phyloP scores from a whole-genome alignment of 306 rosid species.

The Echinosophora koreensis region DNA sequence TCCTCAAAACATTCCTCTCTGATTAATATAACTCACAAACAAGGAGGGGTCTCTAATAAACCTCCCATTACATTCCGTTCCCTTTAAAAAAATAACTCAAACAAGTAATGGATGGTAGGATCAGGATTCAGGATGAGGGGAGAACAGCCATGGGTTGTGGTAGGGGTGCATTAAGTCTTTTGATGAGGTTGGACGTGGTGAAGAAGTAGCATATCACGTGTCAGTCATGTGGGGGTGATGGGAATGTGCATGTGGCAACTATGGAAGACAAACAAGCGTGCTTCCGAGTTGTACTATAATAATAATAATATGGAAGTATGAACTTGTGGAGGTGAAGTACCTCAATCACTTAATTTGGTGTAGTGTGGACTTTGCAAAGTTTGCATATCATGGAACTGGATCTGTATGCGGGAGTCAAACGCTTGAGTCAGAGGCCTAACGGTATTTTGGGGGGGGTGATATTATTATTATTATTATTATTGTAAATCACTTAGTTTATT shows the following conservation, averaged over 20 bases:
- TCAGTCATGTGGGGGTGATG: background rate
- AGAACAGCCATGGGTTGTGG: no score
- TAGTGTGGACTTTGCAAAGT: background rate
- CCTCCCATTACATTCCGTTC: no score
- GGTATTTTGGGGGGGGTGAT: no score
- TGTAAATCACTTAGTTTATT: no score
- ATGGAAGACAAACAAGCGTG: background rate
- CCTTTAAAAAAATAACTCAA: no score
- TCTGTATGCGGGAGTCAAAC: background rate
- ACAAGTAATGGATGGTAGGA: no score
- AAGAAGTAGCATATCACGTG: background rate
- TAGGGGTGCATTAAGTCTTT: background rate
- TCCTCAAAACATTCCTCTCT: no score
- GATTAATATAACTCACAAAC: no score
- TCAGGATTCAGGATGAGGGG: background rate
- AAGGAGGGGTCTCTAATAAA: no score
- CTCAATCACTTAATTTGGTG: background rate
- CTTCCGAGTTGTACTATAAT: background rate
- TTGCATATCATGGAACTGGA: background rate
- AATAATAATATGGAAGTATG: background rate
- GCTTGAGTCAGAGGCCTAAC: background rate
- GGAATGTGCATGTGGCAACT: background rate
- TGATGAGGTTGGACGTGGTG: constrained; percentile 8
- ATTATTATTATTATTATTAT: no score
- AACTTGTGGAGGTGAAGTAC: background rate